Evolutionary conservation across 768 basidiomycete genomes (phyloP).

Genomic region (Pleurotus tuoliensis): DNA sequence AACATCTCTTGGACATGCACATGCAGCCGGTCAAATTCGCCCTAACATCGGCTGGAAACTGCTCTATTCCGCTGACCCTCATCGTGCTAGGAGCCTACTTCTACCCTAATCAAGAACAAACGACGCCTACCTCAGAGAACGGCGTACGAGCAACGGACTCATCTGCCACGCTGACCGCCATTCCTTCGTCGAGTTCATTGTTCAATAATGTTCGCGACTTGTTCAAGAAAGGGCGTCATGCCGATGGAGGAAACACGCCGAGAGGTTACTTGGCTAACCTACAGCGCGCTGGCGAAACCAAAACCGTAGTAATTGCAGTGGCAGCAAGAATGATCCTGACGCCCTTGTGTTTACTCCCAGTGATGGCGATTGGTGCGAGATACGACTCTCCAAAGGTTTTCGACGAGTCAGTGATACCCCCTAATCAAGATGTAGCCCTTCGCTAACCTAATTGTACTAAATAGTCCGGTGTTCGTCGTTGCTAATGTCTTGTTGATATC

Average conservation of each 20-base stretch:
- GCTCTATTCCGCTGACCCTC: slow-evolving; percentile 84
- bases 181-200: background rate
- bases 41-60: slow-evolving; percentile 62
- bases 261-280: background rate
- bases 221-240: slow-evolving; percentile 28
- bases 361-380: slow-evolving; percentile 61
- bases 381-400: slow-evolving; percentile 61
- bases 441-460: background rate
- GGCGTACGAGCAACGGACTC: slow-evolving; percentile 13
- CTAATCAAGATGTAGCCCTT: slow-evolving; percentile 1
- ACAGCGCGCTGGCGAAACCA: slow-evolving; percentile 63
- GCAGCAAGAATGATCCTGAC: slow-evolving; percentile 83
- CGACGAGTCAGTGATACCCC: slow-evolving; percentile 58
- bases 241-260: slow-evolving; percentile 14
- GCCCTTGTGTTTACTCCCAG: slow-evolving; percentile 72
- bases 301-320: slow-evolving; percentile 82
- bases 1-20: slow-evolving; percentile 62
- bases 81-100: slow-evolving; percentile 94
- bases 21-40: slow-evolving; percentile 68
- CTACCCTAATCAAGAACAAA: slow-evolving; percentile 38
- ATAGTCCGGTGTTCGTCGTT: slow-evolving; percentile 83
- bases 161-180: slow-evolving; percentile 29
- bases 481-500: slow-evolving; percentile 79
- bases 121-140: background rate
- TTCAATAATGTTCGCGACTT: slow-evolving; percentile 38